Evolutionary conservation across 495 filamentous ascomycete species (phyloP).

Genomic region (Podospora pseudopauciseta): DNA sequence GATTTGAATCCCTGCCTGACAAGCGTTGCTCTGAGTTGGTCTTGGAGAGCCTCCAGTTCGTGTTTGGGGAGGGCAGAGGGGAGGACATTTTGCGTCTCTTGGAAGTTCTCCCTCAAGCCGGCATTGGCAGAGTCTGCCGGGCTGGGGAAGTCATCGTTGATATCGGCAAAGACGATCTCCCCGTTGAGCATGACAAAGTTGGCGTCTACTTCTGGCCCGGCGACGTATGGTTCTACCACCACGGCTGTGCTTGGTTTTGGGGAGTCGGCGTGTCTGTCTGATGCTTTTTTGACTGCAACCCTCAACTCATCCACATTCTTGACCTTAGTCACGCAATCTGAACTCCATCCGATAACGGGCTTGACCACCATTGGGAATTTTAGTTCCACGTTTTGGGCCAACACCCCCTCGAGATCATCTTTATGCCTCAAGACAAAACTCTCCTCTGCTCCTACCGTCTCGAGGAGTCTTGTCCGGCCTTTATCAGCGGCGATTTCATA

Average conservation of each 20-base stretch:
- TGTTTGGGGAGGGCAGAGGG: slow-evolving; percentile 25
- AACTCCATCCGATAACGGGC: slow-evolving; percentile 40
- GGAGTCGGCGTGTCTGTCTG: slow-evolving; percentile 18
- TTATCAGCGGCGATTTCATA: slow-evolving; percentile 25
- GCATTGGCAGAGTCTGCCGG: slow-evolving; percentile 26
- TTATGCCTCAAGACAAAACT: slow-evolving; percentile 15
- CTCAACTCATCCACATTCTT: slow-evolving; percentile 28
- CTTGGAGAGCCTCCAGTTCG: slow-evolving; percentile 20
- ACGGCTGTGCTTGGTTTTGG: slow-evolving; percentile 22
- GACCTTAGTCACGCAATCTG: slow-evolving; percentile 44
- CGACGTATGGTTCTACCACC: slow-evolving; percentile 30
- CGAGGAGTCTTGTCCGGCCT: slow-evolving; percentile 19
- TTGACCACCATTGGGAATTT: slow-evolving; percentile 46
- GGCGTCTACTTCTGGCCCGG: slow-evolving; percentile 45
- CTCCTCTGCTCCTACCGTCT: slow-evolving; percentile 13
- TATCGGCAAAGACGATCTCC: slow-evolving; percentile 40
- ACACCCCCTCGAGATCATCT: slow-evolving; percentile 11
- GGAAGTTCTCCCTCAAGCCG: slow-evolving; percentile 18
- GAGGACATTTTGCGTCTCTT: slow-evolving; percentile 25
- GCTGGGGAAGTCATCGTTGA: slow-evolving; percentile 43
- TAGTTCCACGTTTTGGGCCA: slow-evolving; percentile 5
- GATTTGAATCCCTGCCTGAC: slow-evolving; percentile 27
- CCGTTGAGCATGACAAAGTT: slow-evolving; percentile 42
- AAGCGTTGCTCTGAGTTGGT: slow-evolving; percentile 20
- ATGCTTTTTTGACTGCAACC: slow-evolving; percentile 25